Evolutionary conservation across 768 basidiomycete genomes (phyloP), one percentile per base, ranked within the genome.

Genomic region (Porphyrellus cyaneotinctus): DNA sequence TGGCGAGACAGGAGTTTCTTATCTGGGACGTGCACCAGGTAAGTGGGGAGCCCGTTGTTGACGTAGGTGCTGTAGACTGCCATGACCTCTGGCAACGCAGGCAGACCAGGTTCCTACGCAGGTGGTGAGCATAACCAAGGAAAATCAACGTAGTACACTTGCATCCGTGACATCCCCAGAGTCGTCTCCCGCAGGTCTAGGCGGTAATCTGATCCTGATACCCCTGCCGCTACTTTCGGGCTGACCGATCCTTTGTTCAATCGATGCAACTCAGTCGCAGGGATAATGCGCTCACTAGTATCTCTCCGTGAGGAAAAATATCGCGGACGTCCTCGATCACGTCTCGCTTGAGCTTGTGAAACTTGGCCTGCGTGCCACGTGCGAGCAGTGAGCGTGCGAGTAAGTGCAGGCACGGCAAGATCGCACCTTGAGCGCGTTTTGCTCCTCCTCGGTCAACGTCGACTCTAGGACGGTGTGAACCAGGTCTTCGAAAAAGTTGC

Each of bases 401-500:
- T 2, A 4, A 22, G 12, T 22, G 20, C 22, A 41, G 11, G 5
- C 18, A 23, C 11, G 3, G 20, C 14, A 15, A 2, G n/a, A 1
- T 8, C 53, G 43, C 18, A 67, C 65, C 56, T 58, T 69, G 15
- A 67, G 44, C n/a, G 53, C 63, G 4, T 30, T 51, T 41, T 67
- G 62, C 38, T 67, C 65, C 8, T 67, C 58, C 6, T 28, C 53
- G 3, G 60, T 59, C 51, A 67, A 24, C 32, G 63, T 57, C 4
- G 43, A 43, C 41, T 67, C 53, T 6, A 66, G 39, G 28, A 65
- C 39, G 3, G 43, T n/a, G 28, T 69, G 62, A 5, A 43, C 53
- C 14, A 67, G 58, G 55, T 67, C 67, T 53, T 69, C 67, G 22
- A 67, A 58, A 43, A 69, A 67, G 39, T 62, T 62, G 35, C 65